Evolutionary conservation across 2,329 filamentous ascomycete species (phyloP).

Genomic region (Simplicillium sp.): DNA sequence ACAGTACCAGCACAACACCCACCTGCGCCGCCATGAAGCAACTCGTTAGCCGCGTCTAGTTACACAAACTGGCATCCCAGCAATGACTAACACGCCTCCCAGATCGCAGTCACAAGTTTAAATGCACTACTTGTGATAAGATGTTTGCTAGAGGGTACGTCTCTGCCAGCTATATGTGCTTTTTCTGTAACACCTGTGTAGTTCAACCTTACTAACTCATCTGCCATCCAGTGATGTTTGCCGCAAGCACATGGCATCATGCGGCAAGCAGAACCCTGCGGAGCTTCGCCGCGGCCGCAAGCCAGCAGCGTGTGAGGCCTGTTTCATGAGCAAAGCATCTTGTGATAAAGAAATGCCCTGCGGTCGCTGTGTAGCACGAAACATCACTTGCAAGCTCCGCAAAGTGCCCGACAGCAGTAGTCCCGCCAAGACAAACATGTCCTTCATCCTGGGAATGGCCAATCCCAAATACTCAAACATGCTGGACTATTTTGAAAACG

Average conservation of each 20-base stretch:
- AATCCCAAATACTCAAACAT: conserved; percentile 15
- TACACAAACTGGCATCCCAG: too few relatives aligned
- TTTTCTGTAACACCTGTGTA: too few relatives aligned
- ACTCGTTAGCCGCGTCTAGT: conserved; percentile 11
- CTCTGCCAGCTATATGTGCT: too few relatives aligned
- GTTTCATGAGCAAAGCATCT: conserved; percentile 17
- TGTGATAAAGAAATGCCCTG: conserved; percentile 17
- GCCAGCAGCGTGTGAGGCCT: conserved; percentile 17
- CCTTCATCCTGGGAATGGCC: conserved; percentile 15
- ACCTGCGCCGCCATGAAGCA: conserved; percentile 16
- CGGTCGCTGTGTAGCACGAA: conserved; percentile 13
- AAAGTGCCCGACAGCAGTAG: background rate
- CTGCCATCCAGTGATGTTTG: conserved; percentile 12
- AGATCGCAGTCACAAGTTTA: conserved; percentile 4
- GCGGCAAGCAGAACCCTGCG: conserved; percentile 11
- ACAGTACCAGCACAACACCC: conserved; percentile 15
- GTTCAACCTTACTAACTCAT: too few relatives aligned
- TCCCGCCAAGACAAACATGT: conserved; percentile 3
- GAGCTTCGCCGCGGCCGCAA: conserved; percentile 16
- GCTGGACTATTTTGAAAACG: conserved; percentile 10
- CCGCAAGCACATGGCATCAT: conserved; percentile 15
- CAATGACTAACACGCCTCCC: background rate
- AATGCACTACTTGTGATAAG: conserved; percentile 11
- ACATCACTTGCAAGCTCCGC: conserved; percentile 6
- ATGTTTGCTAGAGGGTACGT: conserved; percentile 11